phyloP scores from a whole-genome alignment of 331 rosid genomes.

The Quercus phellos region DNA sequence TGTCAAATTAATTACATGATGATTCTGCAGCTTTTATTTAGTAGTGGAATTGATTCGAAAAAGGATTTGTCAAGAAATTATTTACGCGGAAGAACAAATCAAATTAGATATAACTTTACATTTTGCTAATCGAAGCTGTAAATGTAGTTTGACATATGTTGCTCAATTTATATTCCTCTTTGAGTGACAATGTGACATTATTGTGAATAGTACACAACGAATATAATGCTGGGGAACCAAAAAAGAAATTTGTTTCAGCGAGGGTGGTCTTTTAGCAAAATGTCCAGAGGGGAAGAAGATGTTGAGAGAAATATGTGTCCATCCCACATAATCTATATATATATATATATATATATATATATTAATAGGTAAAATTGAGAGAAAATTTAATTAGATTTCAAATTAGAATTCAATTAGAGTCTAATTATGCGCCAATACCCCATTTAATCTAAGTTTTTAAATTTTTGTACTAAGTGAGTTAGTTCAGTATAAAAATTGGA shows the following conservation, averaged over 20 bases:
- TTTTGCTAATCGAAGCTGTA: not conserved
- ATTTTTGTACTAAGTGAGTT: no score
- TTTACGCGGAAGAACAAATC: not conserved
- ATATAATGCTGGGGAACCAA: constrained; percentile 17
- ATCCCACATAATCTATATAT: no score
- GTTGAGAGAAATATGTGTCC: no score
- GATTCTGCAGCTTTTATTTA: not conserved
- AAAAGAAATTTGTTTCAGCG: not conserved
- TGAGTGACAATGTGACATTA: not conserved
- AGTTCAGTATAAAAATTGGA: no score
- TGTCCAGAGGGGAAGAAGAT: constrained; percentile 24
- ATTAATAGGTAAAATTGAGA: no score
- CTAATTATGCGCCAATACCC: no score
- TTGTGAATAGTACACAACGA: not conserved
- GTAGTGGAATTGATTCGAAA: not conserved
- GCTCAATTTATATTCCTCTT: not conserved
- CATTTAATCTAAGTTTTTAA: no score
- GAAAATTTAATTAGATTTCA: no score
- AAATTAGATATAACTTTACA: not conserved
- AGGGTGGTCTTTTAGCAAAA: constrained; percentile 9
- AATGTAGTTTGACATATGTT: not conserved
- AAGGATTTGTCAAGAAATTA: not conserved
- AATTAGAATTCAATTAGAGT: no score
- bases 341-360: no score
- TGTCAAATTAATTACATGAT: not conserved